These are phyloP conservation scores for Tetrapyrgos nigripes DNA, from an alignment of 1,284 basidiomycete genomes.

Conservation along the genomic window DNA sequence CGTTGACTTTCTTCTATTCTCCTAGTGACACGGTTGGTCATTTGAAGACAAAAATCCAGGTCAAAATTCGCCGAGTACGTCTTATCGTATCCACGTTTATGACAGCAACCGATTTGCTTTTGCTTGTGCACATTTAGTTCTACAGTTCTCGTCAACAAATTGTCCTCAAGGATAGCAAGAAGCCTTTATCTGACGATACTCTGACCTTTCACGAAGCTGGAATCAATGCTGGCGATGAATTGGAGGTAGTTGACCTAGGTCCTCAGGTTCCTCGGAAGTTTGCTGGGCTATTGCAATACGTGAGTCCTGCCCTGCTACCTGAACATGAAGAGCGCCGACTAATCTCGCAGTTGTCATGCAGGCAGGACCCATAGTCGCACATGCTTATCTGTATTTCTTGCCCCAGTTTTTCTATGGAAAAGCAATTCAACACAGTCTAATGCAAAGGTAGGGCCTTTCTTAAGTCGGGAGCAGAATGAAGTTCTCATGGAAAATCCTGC, in stretches of 20 bases:
- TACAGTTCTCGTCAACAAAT: conserved; percentile 77
- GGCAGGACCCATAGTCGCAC: conserved; percentile 91
- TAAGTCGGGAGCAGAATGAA: neutral
- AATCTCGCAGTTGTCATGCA: conserved; percentile 34
- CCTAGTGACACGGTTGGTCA: conserved; percentile 60
- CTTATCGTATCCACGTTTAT: neutral
- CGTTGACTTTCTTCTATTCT: conserved; percentile 61
- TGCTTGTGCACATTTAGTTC: conserved; percentile 53
- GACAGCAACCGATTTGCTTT: neutral
- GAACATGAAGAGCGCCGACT: neutral
- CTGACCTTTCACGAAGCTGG: conserved; percentile 60
- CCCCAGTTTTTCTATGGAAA: conserved; percentile 73
- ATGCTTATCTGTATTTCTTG: conserved; percentile 86
- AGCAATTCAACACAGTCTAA: conserved; percentile 72
- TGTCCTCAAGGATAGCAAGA: conserved; percentile 65
- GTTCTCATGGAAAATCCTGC: neutral
- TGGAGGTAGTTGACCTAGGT: conserved; percentile 88
- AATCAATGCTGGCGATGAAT: conserved; percentile 60
- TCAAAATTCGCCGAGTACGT: conserved; percentile 66
- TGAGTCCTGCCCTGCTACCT: conserved; percentile 47
- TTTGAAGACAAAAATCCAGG: conserved; percentile 63
- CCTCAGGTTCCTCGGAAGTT: conserved; percentile 87
- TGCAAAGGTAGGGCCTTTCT: conserved; percentile 72
- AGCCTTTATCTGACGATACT: conserved; percentile 67
- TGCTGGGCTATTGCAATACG: conserved; percentile 92